Base-by-base conservation (phyloP, 257 asterid species). In the Solanum chmielewskii region DNA sequence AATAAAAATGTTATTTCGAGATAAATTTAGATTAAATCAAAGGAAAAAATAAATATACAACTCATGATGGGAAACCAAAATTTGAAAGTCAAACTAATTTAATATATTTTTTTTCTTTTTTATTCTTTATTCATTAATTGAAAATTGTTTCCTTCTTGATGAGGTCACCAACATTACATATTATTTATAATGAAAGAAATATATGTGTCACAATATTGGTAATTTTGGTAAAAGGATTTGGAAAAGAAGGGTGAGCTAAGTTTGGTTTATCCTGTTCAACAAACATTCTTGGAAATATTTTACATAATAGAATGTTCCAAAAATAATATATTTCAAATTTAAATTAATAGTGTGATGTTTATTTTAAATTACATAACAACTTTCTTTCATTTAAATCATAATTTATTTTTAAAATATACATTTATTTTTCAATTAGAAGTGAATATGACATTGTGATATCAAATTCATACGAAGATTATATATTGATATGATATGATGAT, bases 201-300 rank as follows among this genome's bases (percentile, higher is more conserved):
- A 83, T 41, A 44, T 13, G 64, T 87, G 86, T 73, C 81, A 49
- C 77, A 73, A 69, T 12, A 47, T 62, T 25, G 73, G 88, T 62
- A 82, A 56, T 52, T 31, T 87, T 78, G 81, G 78, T 66, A 62
- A 76, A 76, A 45, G 42, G 64, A 29, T 21, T 27, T 47, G 66
- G 18, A 45, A 45, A 66, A 78, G 23, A 78, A 89, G 66, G 87
- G 85, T 88, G 80, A 88, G 49, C 84, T 66, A 66, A 56, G 20
- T 74, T 85, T 88, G 89, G 92, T 88, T 44, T 33, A 73, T 68
- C 76, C 47, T 29, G 75, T 84, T 86, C 86, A 74, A 90, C 92
- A 87, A 86, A 86, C 83, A 35, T 11, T 33, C 21, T 49, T 25
- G 11, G 85, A 13, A 42, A 83, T 42, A 71, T 62, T 25, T 31